Evolutionary conservation across 768 basidiomycete species (phyloP).

Genomic region (Chalciporus pseudorubinellus): DNA sequence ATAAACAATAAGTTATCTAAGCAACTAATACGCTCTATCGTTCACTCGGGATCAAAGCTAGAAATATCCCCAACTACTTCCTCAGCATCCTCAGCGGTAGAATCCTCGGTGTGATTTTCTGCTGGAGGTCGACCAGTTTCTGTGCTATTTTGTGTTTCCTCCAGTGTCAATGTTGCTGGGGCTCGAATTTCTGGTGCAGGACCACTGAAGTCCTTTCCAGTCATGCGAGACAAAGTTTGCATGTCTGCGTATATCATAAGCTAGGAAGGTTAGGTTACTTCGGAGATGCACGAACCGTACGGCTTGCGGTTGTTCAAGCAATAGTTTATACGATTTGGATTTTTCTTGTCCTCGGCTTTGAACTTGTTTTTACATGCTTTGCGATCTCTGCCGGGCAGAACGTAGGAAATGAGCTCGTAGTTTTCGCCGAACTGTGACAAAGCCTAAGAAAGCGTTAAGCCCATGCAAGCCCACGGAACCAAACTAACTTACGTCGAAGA

Average conservation of each 20-base stretch:
- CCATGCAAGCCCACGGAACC: background rate
- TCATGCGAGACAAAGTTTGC: slow-evolving; percentile 70
- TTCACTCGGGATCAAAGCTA: slow-evolving; percentile 21
- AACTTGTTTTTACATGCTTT: slow-evolving; percentile 93
- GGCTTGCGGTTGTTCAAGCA: slow-evolving; percentile 74
- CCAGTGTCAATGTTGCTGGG: slow-evolving; percentile 35
- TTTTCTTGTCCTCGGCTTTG: slow-evolving; percentile 83
- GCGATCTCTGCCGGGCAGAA: slow-evolving; percentile 81
- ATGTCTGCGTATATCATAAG: slow-evolving; percentile 50
- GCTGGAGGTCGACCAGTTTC: background rate
- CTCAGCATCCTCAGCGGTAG: slow-evolving; percentile 31
- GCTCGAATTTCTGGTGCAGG: slow-evolving; percentile 68
- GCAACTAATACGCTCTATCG: background rate
- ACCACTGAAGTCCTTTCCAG: slow-evolving; percentile 82
- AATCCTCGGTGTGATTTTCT: slow-evolving; percentile 22
- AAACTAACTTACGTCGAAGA: slow-evolving; percentile 65
- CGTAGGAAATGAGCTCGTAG: slow-evolving; percentile 86
- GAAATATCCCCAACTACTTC: slow-evolving; percentile 32
- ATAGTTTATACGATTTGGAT: slow-evolving; percentile 70
- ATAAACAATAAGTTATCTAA: background rate
- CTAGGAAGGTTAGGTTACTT: background rate
- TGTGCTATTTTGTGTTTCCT: slow-evolving; percentile 17
- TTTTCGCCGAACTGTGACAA: slow-evolving; percentile 88
- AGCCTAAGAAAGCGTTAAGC: slow-evolving; percentile 50
- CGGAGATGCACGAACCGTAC: slow-evolving; percentile 52